Conservation (phyloP, 768 basidiomycete species). For the Pleurotus sapidus region DNA sequence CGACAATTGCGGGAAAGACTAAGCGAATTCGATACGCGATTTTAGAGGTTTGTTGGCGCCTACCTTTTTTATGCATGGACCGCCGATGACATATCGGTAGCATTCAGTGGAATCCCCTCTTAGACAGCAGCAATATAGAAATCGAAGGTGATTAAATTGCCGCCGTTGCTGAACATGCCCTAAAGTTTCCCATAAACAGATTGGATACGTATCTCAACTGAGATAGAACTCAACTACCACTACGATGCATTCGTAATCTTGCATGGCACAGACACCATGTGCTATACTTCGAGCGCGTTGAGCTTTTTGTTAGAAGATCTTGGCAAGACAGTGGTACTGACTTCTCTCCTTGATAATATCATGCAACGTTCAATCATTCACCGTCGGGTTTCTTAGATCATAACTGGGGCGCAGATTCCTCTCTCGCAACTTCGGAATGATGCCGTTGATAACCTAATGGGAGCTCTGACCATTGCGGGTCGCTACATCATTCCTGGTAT, state of each 20-base stretch:
- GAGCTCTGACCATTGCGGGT: slow-evolving; percentile 85
- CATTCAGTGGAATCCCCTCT: slow-evolving; percentile 75
- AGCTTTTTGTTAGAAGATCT: slow-evolving; percentile 92
- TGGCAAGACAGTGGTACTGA: slow-evolving; percentile 79
- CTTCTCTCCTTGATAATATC: not conserved
- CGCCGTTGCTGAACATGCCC: too few relatives aligned
- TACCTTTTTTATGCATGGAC: not conserved
- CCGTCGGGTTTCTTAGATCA: slow-evolving; percentile 47
- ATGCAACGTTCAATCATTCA: not conserved
- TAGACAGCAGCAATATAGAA: slow-evolving; percentile 90
- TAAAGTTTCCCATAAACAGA: slow-evolving; percentile 38
- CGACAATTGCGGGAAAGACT: slow-evolving; percentile 47
- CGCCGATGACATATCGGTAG: not conserved
- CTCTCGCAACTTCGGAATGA: slow-evolving; percentile 91
- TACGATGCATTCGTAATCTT: slow-evolving; percentile 92
- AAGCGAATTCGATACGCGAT: slow-evolving; percentile 86
- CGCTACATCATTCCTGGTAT: slow-evolving; percentile 89
- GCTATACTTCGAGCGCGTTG: slow-evolving; percentile 83
- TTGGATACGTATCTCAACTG: slow-evolving; percentile 88
- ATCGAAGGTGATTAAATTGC: slow-evolving; percentile 52
- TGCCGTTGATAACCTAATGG: slow-evolving; percentile 90
- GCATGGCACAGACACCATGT: slow-evolving; percentile 93
- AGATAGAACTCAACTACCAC: slow-evolving; percentile 89
- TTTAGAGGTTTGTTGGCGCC: slow-evolving; percentile 55
- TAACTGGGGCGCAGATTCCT: slow-evolving; percentile 94